phyloP scores from a whole-genome alignment of 805 yeast species.

The Trichomonascus vanleenenianus region DNA sequence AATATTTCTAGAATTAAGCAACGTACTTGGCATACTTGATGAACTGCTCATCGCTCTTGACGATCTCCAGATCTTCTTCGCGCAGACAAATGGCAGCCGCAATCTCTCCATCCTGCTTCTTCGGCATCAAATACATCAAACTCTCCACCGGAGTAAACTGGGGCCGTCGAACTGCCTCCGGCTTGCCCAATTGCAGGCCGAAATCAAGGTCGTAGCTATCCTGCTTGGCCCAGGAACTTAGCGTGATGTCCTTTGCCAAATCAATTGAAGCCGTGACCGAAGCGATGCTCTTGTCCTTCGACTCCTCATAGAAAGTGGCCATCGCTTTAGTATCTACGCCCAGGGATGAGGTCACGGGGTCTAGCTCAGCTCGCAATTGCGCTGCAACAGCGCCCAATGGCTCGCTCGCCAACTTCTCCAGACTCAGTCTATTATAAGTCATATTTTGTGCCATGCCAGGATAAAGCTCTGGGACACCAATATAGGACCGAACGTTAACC shows the following conservation, averaged over 20 bases:
- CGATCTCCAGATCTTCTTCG: slow-evolving; percentile 7
- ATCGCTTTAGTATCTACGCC: slow-evolving; percentile 1
- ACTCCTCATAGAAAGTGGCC: background rate
- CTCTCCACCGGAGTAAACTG: slow-evolving; percentile 12
- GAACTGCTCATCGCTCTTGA: slow-evolving; percentile 6
- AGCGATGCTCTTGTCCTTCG: background rate
- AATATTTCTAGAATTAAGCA: background rate
- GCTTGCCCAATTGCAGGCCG: slow-evolving; percentile 12
- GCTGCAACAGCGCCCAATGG: slow-evolving; percentile 11
- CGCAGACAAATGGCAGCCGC: slow-evolving; percentile 6
- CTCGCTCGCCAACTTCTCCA: slow-evolving; percentile 1
- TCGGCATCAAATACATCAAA: slow-evolving; percentile 13
- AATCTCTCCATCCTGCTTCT: slow-evolving; percentile 10
- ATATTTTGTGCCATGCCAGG: slow-evolving; percentile 10
- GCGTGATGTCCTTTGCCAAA: slow-evolving; percentile 4
- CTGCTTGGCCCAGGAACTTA: slow-evolving; percentile 15
- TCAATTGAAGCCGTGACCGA: slow-evolving; percentile 5
- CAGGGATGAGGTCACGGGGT: slow-evolving; percentile 1
- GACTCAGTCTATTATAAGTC: slow-evolving; percentile 1
- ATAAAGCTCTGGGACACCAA: slow-evolving; percentile 5
- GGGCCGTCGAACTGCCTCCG: slow-evolving; percentile 11
- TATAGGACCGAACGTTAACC: slow-evolving; percentile 3
- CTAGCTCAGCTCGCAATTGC: slow-evolving; percentile 6
- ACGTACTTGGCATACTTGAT: slow-evolving; percentile 6
- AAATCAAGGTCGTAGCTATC: slow-evolving; percentile 10